phyloP scores from a whole-genome alignment of 2,329 filamentous ascomycete genomes.

The Albifimbria verrucaria region DNA sequence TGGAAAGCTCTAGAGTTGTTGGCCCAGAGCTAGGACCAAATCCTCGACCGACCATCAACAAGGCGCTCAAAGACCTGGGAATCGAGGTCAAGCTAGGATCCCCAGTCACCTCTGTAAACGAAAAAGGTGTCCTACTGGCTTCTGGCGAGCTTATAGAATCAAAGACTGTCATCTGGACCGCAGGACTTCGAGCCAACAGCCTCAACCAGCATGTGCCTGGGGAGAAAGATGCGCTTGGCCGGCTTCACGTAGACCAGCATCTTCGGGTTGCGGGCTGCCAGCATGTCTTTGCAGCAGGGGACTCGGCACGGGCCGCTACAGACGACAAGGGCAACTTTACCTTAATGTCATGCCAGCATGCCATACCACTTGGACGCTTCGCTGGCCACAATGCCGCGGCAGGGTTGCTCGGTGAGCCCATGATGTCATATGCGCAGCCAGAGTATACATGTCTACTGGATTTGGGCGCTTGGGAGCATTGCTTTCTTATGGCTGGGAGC shows the following conservation, averaged over 20 bases:
- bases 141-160: slow-evolving; percentile 29
- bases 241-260: slow-evolving; percentile 24
- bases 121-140: slow-evolving; percentile 17
- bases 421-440: slow-evolving; percentile 23
- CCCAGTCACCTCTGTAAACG: slow-evolving; percentile 20
- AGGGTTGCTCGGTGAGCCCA: slow-evolving; percentile 22
- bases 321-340: slow-evolving; percentile 22
- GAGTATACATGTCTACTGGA: slow-evolving; percentile 30
- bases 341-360: slow-evolving; percentile 37
- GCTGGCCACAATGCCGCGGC: slow-evolving; percentile 29
- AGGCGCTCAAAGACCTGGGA: slow-evolving; percentile 23
- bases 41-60: slow-evolving; percentile 25
- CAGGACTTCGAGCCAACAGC: slow-evolving; percentile 25
- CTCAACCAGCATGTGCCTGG: slow-evolving; percentile 27
- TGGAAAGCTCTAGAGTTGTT: slow-evolving; percentile 22
- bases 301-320: slow-evolving; percentile 22
- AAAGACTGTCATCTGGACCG: slow-evolving; percentile 32
- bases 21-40: slow-evolving; percentile 27
- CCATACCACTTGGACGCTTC: slow-evolving; percentile 27
- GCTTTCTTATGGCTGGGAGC: slow-evolving; percentile 26
- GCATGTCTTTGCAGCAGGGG: slow-evolving; percentile 29
- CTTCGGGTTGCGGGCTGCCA: slow-evolving; percentile 19
- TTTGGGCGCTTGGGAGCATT: slow-evolving; percentile 26
- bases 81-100: slow-evolving; percentile 26
- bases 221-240: slow-evolving; percentile 20